These are phyloP conservation scores for Plectosphaerella cucumerina DNA, from an alignment of 2,329 filamentous ascomycete species.

Conservation along the genomic window DNA sequence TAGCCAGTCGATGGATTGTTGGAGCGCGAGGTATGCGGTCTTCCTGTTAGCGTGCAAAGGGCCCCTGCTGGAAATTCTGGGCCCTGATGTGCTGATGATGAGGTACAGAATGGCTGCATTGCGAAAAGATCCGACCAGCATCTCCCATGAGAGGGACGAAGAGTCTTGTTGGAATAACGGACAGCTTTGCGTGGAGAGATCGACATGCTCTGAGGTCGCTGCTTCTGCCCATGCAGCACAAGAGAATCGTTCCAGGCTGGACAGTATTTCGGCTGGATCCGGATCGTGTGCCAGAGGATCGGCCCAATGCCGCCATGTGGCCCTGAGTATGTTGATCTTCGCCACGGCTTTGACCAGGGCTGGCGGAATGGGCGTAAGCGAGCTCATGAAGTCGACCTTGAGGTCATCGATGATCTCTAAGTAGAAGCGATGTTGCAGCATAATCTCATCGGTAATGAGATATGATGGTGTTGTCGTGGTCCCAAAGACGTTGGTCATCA, in stretches of 20 bases:
- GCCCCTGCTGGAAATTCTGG: no score
- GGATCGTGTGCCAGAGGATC: background rate
- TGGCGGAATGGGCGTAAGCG: background rate
- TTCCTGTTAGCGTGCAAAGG: background rate
- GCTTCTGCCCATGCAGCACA: background rate
- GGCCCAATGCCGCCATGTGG: background rate
- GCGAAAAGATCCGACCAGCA: background rate
- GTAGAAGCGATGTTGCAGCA: background rate
- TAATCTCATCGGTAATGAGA: background rate
- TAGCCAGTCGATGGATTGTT: background rate
- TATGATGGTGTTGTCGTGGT: background rate
- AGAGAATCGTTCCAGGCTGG: background rate
- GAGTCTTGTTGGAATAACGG: background rate
- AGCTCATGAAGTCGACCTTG: background rate
- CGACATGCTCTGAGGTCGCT: background rate
- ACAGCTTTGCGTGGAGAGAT: background rate
- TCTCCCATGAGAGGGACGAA: background rate
- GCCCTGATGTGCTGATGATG: no score
- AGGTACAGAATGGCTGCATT: background rate
- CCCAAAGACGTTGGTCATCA: background rate
- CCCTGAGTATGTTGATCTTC: background rate
- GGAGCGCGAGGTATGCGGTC: background rate
- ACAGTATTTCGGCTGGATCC: background rate
- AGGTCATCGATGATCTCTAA: background rate
- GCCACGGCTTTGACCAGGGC: background rate